Evolutionary conservation across 1,284 basidiomycete species (phyloP), one percentile per base, ranked within the genome.

Genomic region (Puccinia coronata): DNA sequence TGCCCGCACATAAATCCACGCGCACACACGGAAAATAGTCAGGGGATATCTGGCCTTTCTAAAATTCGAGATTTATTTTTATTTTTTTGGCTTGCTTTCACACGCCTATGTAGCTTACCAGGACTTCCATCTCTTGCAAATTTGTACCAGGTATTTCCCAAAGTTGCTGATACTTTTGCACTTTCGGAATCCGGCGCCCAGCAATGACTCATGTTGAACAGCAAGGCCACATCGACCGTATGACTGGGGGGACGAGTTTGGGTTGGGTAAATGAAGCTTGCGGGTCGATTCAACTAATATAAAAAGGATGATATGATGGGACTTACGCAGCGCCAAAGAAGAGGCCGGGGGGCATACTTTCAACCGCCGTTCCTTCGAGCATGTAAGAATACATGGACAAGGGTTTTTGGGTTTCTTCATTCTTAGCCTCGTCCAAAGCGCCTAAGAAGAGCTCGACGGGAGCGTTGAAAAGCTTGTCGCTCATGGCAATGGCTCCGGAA

Each of bases 91-190:
- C 14, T 20, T 57, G n/a, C 25, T 9, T 31, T 57, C 55, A 1
- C 25, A 20, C 25, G 25, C 6, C 55, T 9, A 8, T 28, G 12
- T 18, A 51, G 47, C 73, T 76, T 2, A 63, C 73, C 73, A 47
- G 59, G 73, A 63, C 41, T n/a, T 11, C 73, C 73, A 47, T 59
- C 57, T 49, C 59, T 63, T 18, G 73, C 73, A 49, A 28, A 63
- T 28, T 47, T 34, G 57, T 61, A 76, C 73, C 73, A 76, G 16
- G 25, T 47, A 28, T 76, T 76, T 47, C 73, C 73, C 11, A 76
- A 28, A 2, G 47, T 59, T 12, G 53, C 73, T 31, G 73, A 76
- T 11, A 63, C 55, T 39, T 49, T 76, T 20, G 73, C 73, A 63
- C 61, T 76, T 18, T 43, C 55, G 0, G 73, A 76, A 28, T 76